These are phyloP conservation scores for Fusarium fujikuroi DNA, from an alignment of 2,329 filamentous ascomycete species.

Conservation along the genomic window DNA sequence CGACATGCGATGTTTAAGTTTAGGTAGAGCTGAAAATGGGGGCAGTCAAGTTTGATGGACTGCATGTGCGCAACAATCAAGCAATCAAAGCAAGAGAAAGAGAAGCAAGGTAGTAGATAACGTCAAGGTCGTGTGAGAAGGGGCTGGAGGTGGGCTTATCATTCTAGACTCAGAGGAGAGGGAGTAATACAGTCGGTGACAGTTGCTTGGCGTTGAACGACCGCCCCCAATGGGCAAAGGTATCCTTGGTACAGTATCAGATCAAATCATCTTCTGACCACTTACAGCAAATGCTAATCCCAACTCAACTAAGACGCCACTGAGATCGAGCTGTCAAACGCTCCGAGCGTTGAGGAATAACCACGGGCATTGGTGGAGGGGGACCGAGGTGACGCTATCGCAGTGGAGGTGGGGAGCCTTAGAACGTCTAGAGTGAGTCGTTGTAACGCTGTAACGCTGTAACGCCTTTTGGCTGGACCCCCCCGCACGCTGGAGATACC, in stretches of 20 bases:
- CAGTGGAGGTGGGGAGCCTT: constrained; percentile 13
- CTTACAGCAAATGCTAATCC: constrained; percentile 1
- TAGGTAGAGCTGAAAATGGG: constrained; percentile 4
- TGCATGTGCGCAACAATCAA: not conserved
- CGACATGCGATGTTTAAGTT: constrained; percentile 6
- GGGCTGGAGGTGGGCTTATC: constrained; percentile 44
- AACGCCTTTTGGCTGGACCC: constrained; percentile 25
- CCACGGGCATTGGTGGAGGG: constrained; percentile 23
- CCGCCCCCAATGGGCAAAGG: constrained; percentile 4
- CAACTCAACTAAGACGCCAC: constrained; percentile 24
- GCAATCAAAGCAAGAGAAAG: constrained; percentile 10
- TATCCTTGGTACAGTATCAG: constrained; percentile 11
- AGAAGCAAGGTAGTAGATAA: constrained; percentile 14
- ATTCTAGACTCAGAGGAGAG: constrained; percentile 9
- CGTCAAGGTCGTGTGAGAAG: constrained; percentile 29
- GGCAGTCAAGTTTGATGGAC: constrained; percentile 2
- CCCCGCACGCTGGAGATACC: constrained; percentile 26
- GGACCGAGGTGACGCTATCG: constrained; percentile 28
- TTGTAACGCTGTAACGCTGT: constrained; percentile 20
- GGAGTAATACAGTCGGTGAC: constrained; percentile 26
- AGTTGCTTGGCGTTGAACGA: constrained; percentile 34
- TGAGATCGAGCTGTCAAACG: constrained; percentile 37
- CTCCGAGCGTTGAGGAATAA: constrained; percentile 29
- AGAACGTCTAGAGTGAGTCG: not conserved
- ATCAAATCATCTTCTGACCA: not conserved